Percentiles rank a stretch among this genome's conserved stretches.
Evolutionary conservation across 495 filamentous ascomycete genomes (phyloP).

Genomic region (Hypoxylon trugodes): DNA sequence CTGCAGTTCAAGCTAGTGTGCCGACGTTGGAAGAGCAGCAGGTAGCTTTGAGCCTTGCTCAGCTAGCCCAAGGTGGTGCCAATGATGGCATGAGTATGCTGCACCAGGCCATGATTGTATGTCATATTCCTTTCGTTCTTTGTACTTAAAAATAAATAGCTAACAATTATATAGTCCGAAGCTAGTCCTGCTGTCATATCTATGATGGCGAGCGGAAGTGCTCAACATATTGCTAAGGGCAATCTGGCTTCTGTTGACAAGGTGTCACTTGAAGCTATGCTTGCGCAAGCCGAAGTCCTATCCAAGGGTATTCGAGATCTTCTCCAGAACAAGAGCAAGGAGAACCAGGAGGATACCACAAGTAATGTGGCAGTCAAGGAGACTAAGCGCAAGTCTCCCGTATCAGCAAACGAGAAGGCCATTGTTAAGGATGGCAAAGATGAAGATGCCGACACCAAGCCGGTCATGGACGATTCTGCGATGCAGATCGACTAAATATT

Average conservation of each 20-base stretch:
- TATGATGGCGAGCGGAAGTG: conserved; percentile 48
- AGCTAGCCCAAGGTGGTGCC: conserved; percentile 49
- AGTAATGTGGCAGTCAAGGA: neutral
- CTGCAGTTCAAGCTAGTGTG: conserved; percentile 14
- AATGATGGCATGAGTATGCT: conserved; percentile 47
- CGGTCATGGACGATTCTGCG: conserved; percentile 20
- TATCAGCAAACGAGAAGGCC: conserved; percentile 12
- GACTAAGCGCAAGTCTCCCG: conserved; percentile 3
- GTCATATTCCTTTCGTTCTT: conserved; percentile 23
- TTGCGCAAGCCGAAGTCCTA: conserved; percentile 39
- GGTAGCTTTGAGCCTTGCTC: conserved; percentile 64
- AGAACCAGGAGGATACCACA: neutral
- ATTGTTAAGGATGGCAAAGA: conserved; percentile 5
- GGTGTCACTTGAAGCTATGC: conserved; percentile 38
- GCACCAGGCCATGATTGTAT: conserved; percentile 54
- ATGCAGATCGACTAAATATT: conserved; percentile 47
- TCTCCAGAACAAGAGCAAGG: conserved; percentile 14
- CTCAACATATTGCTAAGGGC: conserved; percentile 41
- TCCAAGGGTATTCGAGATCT: conserved; percentile 22
- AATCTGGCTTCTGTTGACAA: conserved; percentile 34
- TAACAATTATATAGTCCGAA: conserved; percentile 43
- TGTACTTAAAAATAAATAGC: conserved; percentile 5
- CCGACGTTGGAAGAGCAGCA: conserved; percentile 56
- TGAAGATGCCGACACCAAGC: too few species aligned
- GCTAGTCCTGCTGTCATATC: conserved; percentile 47